Conservation (phyloP, 2,329 filamentous ascomycete species). For the Alternaria longipes region DNA sequence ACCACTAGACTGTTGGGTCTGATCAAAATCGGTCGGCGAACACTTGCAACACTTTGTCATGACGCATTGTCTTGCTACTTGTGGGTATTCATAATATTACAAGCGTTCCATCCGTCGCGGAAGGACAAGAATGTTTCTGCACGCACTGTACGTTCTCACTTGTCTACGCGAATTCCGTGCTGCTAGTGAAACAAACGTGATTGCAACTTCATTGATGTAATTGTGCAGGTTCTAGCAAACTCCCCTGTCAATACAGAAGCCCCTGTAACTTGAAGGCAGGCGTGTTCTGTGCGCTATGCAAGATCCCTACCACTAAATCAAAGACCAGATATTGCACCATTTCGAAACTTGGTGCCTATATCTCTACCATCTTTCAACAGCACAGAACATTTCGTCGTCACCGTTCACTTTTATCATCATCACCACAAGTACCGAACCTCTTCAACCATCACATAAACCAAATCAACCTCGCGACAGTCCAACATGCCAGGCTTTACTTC, state of each 20-base stretch:
- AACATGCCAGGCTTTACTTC: constrained; percentile 11
- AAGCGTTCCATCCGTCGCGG: background rate
- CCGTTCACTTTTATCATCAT: background rate
- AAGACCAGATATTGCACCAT: background rate
- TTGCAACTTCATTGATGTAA: background rate
- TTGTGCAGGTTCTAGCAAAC: background rate
- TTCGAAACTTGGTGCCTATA: background rate
- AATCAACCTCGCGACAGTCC: background rate
- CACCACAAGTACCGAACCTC: background rate
- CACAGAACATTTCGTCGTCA: background rate
- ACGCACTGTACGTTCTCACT: background rate
- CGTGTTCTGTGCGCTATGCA: background rate
- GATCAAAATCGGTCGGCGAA: background rate
- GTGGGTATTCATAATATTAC: background rate
- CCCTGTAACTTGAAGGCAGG: background rate
- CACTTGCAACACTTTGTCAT: background rate
- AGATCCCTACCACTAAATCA: background rate
- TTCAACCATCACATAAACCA: background rate
- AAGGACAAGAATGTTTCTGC: background rate
- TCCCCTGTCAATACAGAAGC: background rate
- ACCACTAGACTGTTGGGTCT: background rate
- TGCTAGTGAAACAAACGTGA: background rate
- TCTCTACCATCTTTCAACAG: background rate
- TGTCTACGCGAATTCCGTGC: background rate
- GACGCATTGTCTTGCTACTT: background rate